Evolutionary conservation across 1,139 yeast genomes (phyloP), one percentile per base, ranked within the genome.

Genomic region (Zygoascus hellenicus): DNA sequence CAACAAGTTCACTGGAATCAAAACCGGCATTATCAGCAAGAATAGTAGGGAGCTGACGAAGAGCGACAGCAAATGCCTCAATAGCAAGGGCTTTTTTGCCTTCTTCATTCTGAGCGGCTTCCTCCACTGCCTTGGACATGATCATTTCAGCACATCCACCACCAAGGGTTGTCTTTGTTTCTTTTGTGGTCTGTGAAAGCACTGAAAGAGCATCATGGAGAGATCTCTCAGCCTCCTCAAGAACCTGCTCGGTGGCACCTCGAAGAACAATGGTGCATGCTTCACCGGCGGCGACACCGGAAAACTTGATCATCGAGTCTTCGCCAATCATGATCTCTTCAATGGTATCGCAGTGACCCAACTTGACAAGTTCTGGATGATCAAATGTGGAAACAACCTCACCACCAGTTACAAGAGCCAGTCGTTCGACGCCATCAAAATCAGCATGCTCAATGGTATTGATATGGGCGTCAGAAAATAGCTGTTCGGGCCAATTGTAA

Each of bases 111-210:
- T 94, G 95, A 22, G 97, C 97, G 43, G 83, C 87, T 54, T 87
- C 89, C 58, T 94, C 98, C 33, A 92, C 97, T 5, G 98, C 97
- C 67, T 87, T 88, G 10, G 97, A 85, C 98, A 92, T 92, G 59
- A 88, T 75, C 96, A 92, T 90, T 69, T 92, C 99, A 3, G 97
- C 82, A 64, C 97, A 90, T 26, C 99, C 99, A 56, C 97, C 99
- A 49, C 99, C 99, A 43, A 92, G 76, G 34, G 94, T 94, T 2
- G 97, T 89, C 65, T 90, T 81, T n/a, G 97, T 86, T 61, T 89
- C 96, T 58, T 75, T 81, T 1, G 97, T 92, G 13, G 98, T 92
- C 70, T 94, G 98, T 1, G 97, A 88, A 50, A 92, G 75, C 11
- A 92, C 98, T 1, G 96, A 87, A 51, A 92, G 75, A 1, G 99